A percentile compares a stretch with the other conserved stretches of the same genome.
Conservation (phyloP, 2,329 filamentous ascomycete genomes). For the Phaeosphaeria sp. region DNA sequence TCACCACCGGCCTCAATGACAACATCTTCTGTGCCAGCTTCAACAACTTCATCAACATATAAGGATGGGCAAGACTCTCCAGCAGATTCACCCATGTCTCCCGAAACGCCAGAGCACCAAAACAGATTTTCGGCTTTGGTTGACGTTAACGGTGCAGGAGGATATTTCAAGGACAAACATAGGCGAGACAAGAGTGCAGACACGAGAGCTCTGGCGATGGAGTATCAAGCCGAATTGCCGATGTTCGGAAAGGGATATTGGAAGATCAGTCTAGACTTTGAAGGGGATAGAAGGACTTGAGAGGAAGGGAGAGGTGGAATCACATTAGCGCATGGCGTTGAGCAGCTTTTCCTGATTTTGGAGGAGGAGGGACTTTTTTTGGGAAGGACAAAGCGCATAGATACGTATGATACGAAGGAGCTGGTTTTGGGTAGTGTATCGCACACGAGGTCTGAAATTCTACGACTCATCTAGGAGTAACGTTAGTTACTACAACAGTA, state of each 20-base stretch:
- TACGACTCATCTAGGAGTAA: not conserved
- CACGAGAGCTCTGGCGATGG: slow-evolving; percentile 26
- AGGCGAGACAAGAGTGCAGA: slow-evolving; percentile 23
- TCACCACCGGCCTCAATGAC: slow-evolving; percentile 7
- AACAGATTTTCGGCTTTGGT: not conserved
- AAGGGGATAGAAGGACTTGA: not conserved
- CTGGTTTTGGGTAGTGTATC: not conserved
- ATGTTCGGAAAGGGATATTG: slow-evolving; percentile 27
- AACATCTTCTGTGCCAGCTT: not conserved
- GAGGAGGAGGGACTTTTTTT: too few relatives aligned
- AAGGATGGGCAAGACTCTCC: not conserved
- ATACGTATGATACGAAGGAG: not conserved
- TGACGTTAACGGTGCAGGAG: slow-evolving; percentile 8
- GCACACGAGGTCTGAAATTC: not conserved
- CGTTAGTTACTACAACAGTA: too few relatives aligned
- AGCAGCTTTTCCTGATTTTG: too few relatives aligned
- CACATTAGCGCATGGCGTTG: not conserved
- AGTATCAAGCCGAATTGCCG: slow-evolving; percentile 33
- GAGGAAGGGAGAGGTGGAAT: not conserved
- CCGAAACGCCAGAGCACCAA: not conserved
- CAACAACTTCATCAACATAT: too few relatives aligned
- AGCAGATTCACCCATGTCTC: not conserved
- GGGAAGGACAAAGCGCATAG: not conserved
- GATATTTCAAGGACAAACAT: slow-evolving; percentile 14
- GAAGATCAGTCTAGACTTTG: not conserved